These are phyloP conservation scores for Kluyveromyces lactis DNA, from an alignment of 805 yeast genomes.

Conservation along the genomic window DNA sequence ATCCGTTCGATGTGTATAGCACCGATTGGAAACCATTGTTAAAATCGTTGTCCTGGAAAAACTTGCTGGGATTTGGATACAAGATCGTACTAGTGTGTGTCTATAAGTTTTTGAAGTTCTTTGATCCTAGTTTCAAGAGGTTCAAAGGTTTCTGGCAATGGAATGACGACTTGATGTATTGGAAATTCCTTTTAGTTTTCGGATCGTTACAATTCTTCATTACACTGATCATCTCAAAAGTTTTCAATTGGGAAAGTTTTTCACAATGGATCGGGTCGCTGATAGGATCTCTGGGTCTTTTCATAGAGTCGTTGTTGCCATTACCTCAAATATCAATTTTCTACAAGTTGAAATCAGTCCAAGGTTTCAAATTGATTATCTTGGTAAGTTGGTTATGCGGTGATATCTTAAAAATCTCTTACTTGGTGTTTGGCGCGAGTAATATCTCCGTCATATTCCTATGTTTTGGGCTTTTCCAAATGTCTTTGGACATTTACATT, in stretches of 20 bases:
- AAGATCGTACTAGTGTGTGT: slow-evolving; percentile 23
- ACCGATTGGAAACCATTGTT: slow-evolving; percentile 24
- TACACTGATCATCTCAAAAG: slow-evolving; percentile 25
- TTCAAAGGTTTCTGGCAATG: slow-evolving; percentile 82
- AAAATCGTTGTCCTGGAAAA: slow-evolving; percentile 15
- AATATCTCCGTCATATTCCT: slow-evolving; percentile 59
- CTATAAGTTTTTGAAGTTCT: slow-evolving; percentile 43
- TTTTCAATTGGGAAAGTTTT: slow-evolving; percentile 37
- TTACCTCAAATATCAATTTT: slow-evolving; percentile 71
- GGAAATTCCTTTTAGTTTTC: slow-evolving; percentile 52
- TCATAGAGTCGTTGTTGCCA: slow-evolving; percentile 67
- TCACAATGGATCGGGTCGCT: slow-evolving; percentile 43
- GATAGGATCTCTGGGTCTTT: slow-evolving; percentile 56
- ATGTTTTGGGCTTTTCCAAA: slow-evolving; percentile 69
- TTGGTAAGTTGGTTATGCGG: slow-evolving; percentile 85
- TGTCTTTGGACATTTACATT: slow-evolving; percentile 62
- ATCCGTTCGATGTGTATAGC: slow-evolving; percentile 13
- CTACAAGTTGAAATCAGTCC: slow-evolving; percentile 55
- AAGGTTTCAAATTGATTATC: slow-evolving; percentile 71
- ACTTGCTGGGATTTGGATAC: slow-evolving; percentile 16
- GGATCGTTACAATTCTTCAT: slow-evolving; percentile 31
- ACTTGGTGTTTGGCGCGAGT: slow-evolving; percentile 67
- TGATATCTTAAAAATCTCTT: slow-evolving; percentile 69
- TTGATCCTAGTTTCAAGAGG: slow-evolving; percentile 62
- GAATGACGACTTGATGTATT: slow-evolving; percentile 49